A percentile compares a stretch with the other conserved stretches of the same genome.
Evolutionary conservation across 441 rosid genomes (phyloP).

Genomic region (Eutrema salsugineum): DNA sequence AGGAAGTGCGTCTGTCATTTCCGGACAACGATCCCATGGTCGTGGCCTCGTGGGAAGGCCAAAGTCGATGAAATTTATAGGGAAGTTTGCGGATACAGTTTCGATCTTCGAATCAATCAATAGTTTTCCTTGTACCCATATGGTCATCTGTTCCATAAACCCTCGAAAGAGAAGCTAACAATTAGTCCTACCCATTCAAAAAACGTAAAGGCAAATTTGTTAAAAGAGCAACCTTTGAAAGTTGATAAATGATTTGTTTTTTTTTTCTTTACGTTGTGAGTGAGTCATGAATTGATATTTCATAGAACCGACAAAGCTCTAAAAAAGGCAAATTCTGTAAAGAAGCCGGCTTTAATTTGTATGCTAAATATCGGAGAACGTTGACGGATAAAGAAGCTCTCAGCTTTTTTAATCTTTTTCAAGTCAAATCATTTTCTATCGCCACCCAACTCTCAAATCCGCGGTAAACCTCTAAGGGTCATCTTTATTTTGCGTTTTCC

Average conservation of each 20-base stretch:
- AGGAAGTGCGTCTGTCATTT: no score
- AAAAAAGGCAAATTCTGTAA: slow-evolving; percentile 3
- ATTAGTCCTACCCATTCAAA: not conserved
- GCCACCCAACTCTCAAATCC: slow-evolving; percentile 7
- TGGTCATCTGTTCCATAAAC: not conserved
- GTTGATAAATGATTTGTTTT: not conserved
- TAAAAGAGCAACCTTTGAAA: not conserved
- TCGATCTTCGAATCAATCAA: not conserved
- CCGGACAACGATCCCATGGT: no score
- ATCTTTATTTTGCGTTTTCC: not conserved
- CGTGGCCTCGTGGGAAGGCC: no score
- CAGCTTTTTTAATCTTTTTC: not conserved
- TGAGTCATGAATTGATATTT: not conserved
- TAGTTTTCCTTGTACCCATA: not conserved
- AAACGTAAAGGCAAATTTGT: not conserved
- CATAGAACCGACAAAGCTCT: slow-evolving; percentile 9
- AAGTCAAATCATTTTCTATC: slow-evolving; percentile 18
- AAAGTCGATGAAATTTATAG: no score
- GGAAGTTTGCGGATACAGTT: not conserved
- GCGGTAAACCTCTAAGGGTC: slow-evolving; percentile 16
- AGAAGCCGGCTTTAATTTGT: not conserved
- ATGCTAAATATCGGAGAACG: slow-evolving; percentile 13
- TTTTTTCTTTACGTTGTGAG: no score
- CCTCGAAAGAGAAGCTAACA: not conserved
- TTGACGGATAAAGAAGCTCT: slow-evolving; percentile 20